A percentile compares a stretch with the other conserved stretches of the same genome.
These are phyloP conservation scores for Yamadazyma atlantica DNA, from an alignment of 1,139 yeast genomes.

Conservation along the genomic window DNA sequence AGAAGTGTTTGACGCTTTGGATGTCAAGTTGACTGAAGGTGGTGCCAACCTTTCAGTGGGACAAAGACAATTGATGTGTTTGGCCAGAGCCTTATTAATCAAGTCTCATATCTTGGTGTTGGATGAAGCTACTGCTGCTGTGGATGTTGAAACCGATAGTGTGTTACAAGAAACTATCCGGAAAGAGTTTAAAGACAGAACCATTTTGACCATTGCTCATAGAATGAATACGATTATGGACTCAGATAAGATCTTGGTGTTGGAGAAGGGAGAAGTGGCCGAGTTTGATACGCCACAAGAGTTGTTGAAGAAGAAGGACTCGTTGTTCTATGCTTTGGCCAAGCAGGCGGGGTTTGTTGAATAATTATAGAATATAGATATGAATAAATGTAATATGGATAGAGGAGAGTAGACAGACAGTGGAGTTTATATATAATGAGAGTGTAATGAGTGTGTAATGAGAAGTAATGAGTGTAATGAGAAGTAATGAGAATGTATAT, in stretches of 20 bases:
- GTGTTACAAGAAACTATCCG: constrained; percentile 86
- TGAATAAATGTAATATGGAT: too few species aligned
- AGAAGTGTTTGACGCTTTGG: constrained; percentile 36
- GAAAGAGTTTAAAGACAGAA: constrained; percentile 78
- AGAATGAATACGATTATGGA: constrained; percentile 91
- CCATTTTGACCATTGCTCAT: constrained; percentile 93
- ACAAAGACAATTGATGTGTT: constrained; percentile 87
- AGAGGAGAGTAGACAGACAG: too few species aligned
- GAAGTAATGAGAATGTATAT: too few species aligned
- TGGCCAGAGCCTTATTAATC: constrained; percentile 82
- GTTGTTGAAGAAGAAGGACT: constrained; percentile 63
- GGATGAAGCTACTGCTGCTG: constrained; percentile 98
- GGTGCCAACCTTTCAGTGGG: constrained; percentile 90
- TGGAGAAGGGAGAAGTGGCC: constrained; percentile 80
- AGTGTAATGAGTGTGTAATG: too few species aligned
- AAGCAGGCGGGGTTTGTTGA: constrained; percentile 60
- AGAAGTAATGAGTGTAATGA: too few species aligned
- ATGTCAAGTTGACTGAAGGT: constrained; percentile 71
- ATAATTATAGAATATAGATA: too few species aligned
- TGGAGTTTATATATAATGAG: too few species aligned
- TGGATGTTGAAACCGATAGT: constrained; percentile 92
- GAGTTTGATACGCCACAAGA: constrained; percentile 83
- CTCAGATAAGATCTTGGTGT: constrained; percentile 82
- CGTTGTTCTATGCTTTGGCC: constrained; percentile 76
- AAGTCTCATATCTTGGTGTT: constrained; percentile 76